Base-by-base conservation (phyloP, 2,329 filamentous ascomycete species). In the Pestalotiopsis sp. region DNA sequence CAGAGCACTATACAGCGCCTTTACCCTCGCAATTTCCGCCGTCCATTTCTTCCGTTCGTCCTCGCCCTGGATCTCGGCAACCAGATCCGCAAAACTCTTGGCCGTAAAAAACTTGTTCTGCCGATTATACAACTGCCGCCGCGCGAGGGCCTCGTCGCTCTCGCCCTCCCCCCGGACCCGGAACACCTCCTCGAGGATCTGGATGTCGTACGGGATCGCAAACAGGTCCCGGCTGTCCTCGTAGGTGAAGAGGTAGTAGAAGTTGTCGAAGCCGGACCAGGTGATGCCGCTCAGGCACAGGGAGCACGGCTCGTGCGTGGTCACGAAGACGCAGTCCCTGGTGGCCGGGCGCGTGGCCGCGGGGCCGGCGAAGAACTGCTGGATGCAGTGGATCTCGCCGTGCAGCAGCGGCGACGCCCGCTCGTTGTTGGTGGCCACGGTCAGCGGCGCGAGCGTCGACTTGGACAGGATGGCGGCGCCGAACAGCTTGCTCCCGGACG, bases 321-420 rank as follows among this genome's bases (percentile, higher is more conserved):
- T 84, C 68, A 88, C 82, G 78, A 89, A 88, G 73, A 89, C 73
- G 77, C 86, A 88, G 72, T 86, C 84, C 9, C 77, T 75, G 4
- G 82, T 78, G 48, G 75, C 75, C 0, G 83, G 82, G 1, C 83
- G 79, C 11, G 77, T 74, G 68, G 78, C 77, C 22, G 73, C 72
- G 1, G 74, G 73, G 60, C 69, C 61, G 0, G 80, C 80, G 76
- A 86, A 88, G 78, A 88, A 88, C 39, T 83, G 77, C 71, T 88
- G 85, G 75, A 89, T 88, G 79, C 86, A 88, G 75, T 88, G 86
- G 75, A 88, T 87, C 71, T 89, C 86, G 69, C 86, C 86, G 74
- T 88, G 86, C 9, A 88, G 80, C 3, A 88, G 80, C 1, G 86
- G 86, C 4, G 86, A 88, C 1, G 74, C 75, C 11, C 80, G 80